A percentile compares a stretch with the other conserved stretches of the same genome.
Conservation (phyloP, 192 early-diverging fungal genomes). For the Coemansia sp. region DNA sequence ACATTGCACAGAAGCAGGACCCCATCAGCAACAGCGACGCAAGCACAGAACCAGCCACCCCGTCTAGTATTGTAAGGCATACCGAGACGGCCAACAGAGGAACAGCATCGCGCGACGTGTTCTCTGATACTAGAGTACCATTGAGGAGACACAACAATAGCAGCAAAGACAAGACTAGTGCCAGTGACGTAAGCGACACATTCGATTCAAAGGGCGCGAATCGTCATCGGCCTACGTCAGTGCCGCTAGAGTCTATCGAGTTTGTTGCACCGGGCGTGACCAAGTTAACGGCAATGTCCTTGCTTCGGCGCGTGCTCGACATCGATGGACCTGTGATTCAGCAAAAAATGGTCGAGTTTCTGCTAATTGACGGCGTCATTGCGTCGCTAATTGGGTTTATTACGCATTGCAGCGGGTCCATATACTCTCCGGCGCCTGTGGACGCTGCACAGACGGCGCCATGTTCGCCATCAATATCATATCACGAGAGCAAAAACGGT, state of each 20-base stretch:
- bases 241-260: conserved; percentile 37
- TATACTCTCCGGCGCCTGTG: conserved; percentile 31
- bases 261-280: conserved; percentile 55
- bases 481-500: neutral
- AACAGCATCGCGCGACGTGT: neutral
- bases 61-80: neutral
- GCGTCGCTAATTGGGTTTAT: conserved; percentile 53
- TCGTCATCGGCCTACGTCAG: conserved; percentile 22
- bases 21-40: neutral
- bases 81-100: neutral
- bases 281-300: conserved; percentile 43
- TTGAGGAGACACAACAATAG: neutral
- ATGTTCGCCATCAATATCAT: conserved; percentile 32
- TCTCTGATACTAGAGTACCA: neutral
- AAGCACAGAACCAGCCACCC: neutral
- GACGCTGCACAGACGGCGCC: conserved; percentile 29
- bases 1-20: neutral
- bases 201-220: conserved; percentile 6
- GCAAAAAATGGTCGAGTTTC: conserved; percentile 56
- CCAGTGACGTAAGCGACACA: neutral
- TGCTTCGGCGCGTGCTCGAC: conserved; percentile 51
- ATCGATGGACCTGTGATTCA: conserved; percentile 53
- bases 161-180: neutral
- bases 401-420: conserved; percentile 46
- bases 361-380: conserved; percentile 54